These are phyloP conservation scores for Penicillium antarcticum DNA, from an alignment of 495 filamentous ascomycete species.

Conservation along the genomic window DNA sequence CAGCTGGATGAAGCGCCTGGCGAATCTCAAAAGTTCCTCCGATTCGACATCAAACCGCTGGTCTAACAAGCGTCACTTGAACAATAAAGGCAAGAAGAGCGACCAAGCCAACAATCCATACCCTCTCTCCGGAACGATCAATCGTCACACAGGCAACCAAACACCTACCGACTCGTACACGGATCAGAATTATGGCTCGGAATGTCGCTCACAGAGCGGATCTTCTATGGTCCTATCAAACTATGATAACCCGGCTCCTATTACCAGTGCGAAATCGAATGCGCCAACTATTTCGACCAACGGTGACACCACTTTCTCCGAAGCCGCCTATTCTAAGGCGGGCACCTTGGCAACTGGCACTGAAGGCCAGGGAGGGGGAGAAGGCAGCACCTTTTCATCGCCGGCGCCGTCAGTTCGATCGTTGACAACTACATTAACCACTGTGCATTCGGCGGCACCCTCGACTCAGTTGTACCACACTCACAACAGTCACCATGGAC, in stretches of 20 bases:
- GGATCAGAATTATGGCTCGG: conserved; percentile 20
- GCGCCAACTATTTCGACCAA: conserved; percentile 82
- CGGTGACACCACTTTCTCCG: conserved; percentile 67
- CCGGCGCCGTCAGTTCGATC: conserved; percentile 89
- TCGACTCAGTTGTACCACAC: conserved; percentile 55
- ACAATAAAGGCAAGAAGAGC: conserved; percentile 55
- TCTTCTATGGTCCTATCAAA: conserved; percentile 54
- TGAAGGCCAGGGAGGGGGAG: conserved; percentile 65
- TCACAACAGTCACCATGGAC: conserved; percentile 37
- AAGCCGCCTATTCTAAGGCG: conserved; percentile 74
- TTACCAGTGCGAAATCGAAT: conserved; percentile 62
- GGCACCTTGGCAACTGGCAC: conserved; percentile 65
- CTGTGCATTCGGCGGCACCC: conserved; percentile 82
- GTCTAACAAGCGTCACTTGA: conserved; percentile 48
- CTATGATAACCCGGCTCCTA: conserved; percentile 56
- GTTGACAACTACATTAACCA: conserved; percentile 91
- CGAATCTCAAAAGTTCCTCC: conserved; percentile 70
- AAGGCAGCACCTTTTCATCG: conserved; percentile 86
- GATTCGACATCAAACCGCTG: conserved; percentile 46
- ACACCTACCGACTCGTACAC: conserved; percentile 51
- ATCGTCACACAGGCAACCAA: conserved; percentile 46
- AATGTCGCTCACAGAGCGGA: conserved; percentile 43
- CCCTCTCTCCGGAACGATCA: conserved; percentile 57
- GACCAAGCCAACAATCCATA: conserved; percentile 81
- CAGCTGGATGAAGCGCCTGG: conserved; percentile 90